Base-by-base conservation (phyloP, 768 basidiomycete species). In the Cytidiella melzeri region DNA sequence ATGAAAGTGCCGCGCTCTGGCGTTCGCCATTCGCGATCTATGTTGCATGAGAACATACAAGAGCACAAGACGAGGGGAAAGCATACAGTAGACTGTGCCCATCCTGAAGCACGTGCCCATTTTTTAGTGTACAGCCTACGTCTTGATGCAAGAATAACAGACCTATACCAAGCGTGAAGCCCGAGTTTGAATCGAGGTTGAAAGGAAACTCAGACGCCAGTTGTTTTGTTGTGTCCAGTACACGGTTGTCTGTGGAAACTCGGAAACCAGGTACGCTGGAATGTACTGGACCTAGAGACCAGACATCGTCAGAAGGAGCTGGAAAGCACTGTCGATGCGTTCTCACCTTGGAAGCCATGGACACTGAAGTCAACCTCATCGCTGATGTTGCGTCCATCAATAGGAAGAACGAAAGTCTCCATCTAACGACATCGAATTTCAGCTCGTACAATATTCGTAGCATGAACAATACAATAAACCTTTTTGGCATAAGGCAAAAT, bases 401-500 rank as follows among this genome's bases (percentile, higher is more conserved):
- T 38, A 15, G 59, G 55, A 10, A 48, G 13, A 21, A 48, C 41
- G 25, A 30, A 45, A 19, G 34, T 28, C 39, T 55, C 54, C 25
- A 21, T 51, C 59, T 60, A 38, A 7, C n/a, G 3, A 7, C 20
- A 37, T 3, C 11, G 27, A 13, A n/a, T n/a, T n/a, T n/a, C 19
- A 26, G 3, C 5, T 27, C 7, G 24, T 3, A 4, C 5, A 27
- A 5, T 5, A 4, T 19, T 37, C 21, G 41, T 21, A 19, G 24
- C 24, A 19, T 24, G 36, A 46, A 24, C 23, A n/a, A 20, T 36
- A 23, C 21, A 30, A 41, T 53, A 5, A 11, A 59, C 64, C 57
- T 57, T 60, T 34, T 43, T 43, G 49, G 57, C 57, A 39, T 57
- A 65, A 0, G 49, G 51, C 27, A 40, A 20, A 2, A 64, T 43